These are phyloP conservation scores for Scleroderma citrinum DNA, from an alignment of 768 basidiomycete species.

Conservation along the genomic window DNA sequence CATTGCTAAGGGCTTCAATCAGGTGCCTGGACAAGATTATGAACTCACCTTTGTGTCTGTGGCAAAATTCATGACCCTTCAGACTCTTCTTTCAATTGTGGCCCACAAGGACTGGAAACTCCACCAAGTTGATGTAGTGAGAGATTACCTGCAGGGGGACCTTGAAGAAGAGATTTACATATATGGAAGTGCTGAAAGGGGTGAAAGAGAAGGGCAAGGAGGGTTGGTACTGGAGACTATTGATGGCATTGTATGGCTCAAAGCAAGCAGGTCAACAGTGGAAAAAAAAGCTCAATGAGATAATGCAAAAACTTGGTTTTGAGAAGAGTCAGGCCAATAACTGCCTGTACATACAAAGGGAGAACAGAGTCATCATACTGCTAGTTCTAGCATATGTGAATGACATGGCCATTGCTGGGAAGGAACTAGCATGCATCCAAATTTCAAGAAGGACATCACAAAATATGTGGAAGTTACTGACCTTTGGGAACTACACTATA, in stretches of 20 bases:
- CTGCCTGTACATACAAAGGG: neutral
- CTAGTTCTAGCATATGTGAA: slow-evolving; percentile 24
- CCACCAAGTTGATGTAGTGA: slow-evolving; percentile 21
- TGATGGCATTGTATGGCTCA: slow-evolving; percentile 4
- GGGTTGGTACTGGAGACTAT: neutral
- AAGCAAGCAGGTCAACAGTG: too few relatives aligned
- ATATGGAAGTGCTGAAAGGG: slow-evolving; percentile 17
- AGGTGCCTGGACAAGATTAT: slow-evolving; percentile 37
- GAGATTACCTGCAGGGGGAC: slow-evolving; percentile 13
- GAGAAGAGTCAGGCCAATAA: slow-evolving; percentile 29
- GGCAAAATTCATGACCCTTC: slow-evolving; percentile 18
- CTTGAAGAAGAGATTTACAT: slow-evolving; percentile 22
- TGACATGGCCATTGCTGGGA: slow-evolving; percentile 27
- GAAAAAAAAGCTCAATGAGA: slow-evolving; percentile 18
- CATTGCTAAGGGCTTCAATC: slow-evolving; percentile 36
- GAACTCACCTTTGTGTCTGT: slow-evolving; percentile 31
- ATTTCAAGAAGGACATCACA: slow-evolving; percentile 13
- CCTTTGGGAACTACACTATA: slow-evolving; percentile 19
- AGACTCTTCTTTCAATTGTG: slow-evolving; percentile 20
- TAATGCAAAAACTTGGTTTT: slow-evolving; percentile 19
- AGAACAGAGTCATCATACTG: slow-evolving; percentile 17
- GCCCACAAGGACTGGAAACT: slow-evolving; percentile 16
- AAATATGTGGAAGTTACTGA: slow-evolving; percentile 26
- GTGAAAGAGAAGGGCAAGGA: slow-evolving; percentile 8
- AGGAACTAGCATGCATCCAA: neutral